Conservation (phyloP, 345 rosid genomes). For the Orychophragmus violaceus region DNA sequence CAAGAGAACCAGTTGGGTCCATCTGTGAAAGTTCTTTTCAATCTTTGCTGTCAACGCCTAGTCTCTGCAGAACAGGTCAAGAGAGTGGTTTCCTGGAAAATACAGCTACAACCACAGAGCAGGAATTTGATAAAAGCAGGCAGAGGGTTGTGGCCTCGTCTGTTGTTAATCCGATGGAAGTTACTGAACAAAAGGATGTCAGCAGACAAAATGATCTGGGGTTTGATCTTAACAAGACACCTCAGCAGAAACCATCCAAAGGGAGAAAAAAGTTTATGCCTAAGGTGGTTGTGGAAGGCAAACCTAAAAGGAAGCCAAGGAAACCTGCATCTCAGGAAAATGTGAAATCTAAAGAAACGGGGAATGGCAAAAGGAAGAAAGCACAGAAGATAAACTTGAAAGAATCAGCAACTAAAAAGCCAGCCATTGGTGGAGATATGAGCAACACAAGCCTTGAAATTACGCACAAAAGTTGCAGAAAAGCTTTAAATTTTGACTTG, state of each 20-base stretch:
- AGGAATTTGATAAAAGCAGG: constrained; percentile 12
- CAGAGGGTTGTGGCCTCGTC: constrained; percentile 44
- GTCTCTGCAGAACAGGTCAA: constrained; percentile 26
- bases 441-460: constrained; percentile 27
- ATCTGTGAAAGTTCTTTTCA: constrained; percentile 28
- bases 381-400: constrained; percentile 35
- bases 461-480: constrained; percentile 43
- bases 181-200: constrained; percentile 31
- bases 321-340: constrained; percentile 37
- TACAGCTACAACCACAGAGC: constrained; percentile 20
- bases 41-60: constrained; percentile 33
- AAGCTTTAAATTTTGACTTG: constrained; percentile 48
- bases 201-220: constrained; percentile 27
- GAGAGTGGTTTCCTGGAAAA: constrained; percentile 27
- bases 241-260: constrained; percentile 56
- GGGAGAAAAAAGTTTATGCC: constrained; percentile 79
- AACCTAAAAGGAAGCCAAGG: constrained; percentile 41
- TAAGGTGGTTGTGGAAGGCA: constrained; percentile 61
- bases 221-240: constrained; percentile 62
- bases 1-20: constrained; percentile 36
- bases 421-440: constrained; percentile 12
- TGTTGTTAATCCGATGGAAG: constrained; percentile 28
- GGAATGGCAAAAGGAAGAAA: constrained; percentile 43
- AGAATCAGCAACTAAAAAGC: constrained; percentile 35
- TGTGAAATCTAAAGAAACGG: constrained; percentile 27